phyloP scores from a whole-genome alignment of 805 yeast species.

The Ogataea ramenticola region DNA sequence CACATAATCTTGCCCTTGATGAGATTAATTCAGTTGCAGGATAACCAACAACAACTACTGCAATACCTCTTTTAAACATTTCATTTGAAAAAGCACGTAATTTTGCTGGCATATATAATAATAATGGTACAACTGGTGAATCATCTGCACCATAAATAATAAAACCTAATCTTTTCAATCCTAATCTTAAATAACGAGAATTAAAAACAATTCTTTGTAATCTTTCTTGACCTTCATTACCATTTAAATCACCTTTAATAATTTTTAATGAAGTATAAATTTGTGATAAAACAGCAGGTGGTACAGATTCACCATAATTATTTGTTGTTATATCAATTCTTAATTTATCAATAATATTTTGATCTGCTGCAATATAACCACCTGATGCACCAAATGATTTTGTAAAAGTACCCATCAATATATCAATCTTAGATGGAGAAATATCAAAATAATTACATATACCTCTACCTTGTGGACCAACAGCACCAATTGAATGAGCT shows the following conservation, averaged over 20 bases:
- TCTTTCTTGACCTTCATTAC: constrained; percentile 91
- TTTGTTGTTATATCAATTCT: constrained; percentile 67
- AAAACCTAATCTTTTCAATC: constrained; percentile 86
- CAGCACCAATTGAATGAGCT: constrained; percentile 98
- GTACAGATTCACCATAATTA: constrained; percentile 73
- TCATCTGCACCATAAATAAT: constrained; percentile 94
- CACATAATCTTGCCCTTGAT: constrained; percentile 88
- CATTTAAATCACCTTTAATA: constrained; percentile 73
- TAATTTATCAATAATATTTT: constrained; percentile 62
- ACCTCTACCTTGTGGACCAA: constrained; percentile 92
- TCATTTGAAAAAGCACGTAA: constrained; percentile 89
- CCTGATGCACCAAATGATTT: constrained; percentile 99
- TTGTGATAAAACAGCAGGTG: constrained; percentile 91
- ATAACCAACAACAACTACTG: constrained; percentile 94
- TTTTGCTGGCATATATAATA: constrained; percentile 84
- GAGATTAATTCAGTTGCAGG: constrained; percentile 94
- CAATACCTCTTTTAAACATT: constrained; percentile 73
- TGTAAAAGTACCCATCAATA: constrained; percentile 96
- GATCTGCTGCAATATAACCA: constrained; percentile 84
- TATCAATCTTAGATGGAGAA: constrained; percentile 68
- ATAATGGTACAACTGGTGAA: constrained; percentile 89
- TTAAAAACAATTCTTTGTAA: constrained; percentile 92
- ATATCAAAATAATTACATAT: constrained; percentile 89
- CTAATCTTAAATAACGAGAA: constrained; percentile 86
- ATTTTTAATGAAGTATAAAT: constrained; percentile 73